phyloP scores from a whole-genome alignment of 768 basidiomycete genomes.

The Inosperma sp. region DNA sequence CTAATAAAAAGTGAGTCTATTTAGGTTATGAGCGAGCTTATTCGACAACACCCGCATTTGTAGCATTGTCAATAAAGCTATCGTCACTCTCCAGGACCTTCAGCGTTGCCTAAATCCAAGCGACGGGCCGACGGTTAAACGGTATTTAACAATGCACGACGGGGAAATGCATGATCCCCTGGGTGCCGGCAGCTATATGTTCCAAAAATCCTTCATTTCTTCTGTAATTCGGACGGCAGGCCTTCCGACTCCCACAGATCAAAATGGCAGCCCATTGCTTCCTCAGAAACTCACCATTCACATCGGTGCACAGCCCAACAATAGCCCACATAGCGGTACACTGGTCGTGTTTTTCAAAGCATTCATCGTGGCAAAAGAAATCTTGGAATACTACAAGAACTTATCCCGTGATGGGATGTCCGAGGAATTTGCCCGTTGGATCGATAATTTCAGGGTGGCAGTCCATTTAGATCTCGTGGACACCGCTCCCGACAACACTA shows the following conservation, averaged over 20 bases:
- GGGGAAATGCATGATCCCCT: slow-evolving; percentile 11
- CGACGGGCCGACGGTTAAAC: too few species aligned
- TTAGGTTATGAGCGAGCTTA: too few species aligned
- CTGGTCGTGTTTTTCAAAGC: slow-evolving; percentile 24
- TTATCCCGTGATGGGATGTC: neutral
- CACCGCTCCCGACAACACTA: slow-evolving; percentile 19
- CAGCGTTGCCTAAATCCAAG: too few species aligned
- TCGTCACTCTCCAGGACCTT: too few species aligned
- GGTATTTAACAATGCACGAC: neutral
- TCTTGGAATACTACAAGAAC: slow-evolving; percentile 12
- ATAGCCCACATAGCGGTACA: slow-evolving; percentile 29
- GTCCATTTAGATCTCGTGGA: slow-evolving; percentile 28
- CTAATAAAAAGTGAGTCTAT: too few species aligned
- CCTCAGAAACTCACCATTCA: slow-evolving; percentile 13
- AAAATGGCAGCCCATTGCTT: neutral
- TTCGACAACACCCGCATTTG: too few species aligned
- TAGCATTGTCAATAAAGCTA: too few species aligned
- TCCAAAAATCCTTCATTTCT: slow-evolving; percentile 5
- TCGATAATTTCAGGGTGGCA: slow-evolving; percentile 7
- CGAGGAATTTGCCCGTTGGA: neutral
- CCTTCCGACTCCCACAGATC: neutral
- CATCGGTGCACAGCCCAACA: slow-evolving; percentile 28
- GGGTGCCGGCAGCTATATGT: slow-evolving; percentile 14
- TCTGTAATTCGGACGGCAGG: neutral
- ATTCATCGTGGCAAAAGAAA: slow-evolving; percentile 22